These are phyloP conservation scores for Prillingera fragicola DNA, from an alignment of 1,284 basidiomycete genomes.

Conservation along the genomic window DNA sequence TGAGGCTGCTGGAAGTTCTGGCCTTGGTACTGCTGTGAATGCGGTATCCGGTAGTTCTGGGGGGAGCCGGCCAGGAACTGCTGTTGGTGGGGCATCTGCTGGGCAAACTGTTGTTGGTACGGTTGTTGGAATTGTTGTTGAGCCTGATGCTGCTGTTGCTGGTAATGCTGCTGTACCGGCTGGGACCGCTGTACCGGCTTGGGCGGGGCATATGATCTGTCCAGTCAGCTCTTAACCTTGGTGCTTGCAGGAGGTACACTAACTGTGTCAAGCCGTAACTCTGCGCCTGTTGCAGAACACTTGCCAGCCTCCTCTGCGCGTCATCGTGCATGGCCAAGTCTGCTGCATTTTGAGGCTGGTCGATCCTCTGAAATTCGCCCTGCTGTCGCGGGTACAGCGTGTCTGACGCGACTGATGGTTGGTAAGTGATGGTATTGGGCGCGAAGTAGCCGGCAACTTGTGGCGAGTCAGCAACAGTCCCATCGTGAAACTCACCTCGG, in stretches of 20 bases:
- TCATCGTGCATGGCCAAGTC: conserved; percentile 25
- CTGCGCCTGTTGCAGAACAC: neutral
- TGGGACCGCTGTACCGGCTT: neutral
- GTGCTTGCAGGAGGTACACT: neutral
- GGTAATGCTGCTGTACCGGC: conserved; percentile 10
- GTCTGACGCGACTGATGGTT: conserved; percentile 20
- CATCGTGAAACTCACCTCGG: conserved; percentile 31
- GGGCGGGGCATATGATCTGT: neutral
- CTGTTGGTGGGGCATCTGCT: neutral
- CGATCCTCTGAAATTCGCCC: conserved; percentile 25
- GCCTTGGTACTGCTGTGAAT: neutral
- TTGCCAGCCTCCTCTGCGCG: neutral
- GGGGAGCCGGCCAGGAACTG: neutral
- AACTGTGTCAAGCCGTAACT: conserved; percentile 5
- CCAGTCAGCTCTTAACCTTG: too few species aligned
- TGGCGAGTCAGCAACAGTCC: neutral
- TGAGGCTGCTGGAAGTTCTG: conserved; percentile 2
- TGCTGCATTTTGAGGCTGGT: conserved; percentile 23
- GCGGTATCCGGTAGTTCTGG: neutral
- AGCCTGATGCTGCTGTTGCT: conserved; percentile 11
- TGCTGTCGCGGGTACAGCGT: conserved; percentile 36
- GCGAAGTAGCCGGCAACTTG: conserved; percentile 46
- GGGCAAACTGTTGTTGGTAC: conserved; percentile 3
- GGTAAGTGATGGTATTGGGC: conserved; percentile 38
- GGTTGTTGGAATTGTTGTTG: conserved; percentile 5